Evolutionary conservation across 768 basidiomycete genomes (phyloP).

Genomic region (Pholiota microspora): DNA sequence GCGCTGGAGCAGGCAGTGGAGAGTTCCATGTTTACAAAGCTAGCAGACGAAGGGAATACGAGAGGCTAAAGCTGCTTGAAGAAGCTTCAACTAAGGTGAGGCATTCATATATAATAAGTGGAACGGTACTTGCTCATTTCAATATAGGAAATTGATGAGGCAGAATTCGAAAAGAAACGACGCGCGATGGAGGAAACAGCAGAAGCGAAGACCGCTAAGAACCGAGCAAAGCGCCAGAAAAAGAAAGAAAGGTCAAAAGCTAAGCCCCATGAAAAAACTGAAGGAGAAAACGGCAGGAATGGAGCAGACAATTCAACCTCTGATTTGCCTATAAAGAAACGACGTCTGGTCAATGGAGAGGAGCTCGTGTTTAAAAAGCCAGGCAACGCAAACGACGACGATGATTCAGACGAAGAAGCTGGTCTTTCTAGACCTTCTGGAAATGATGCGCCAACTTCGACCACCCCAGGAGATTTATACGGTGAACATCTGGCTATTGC

Average conservation of each 20-base stretch:
- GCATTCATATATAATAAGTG: too few species aligned
- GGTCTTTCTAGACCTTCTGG: not conserved
- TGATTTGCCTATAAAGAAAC: constrained; percentile 66
- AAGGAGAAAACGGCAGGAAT: constrained; percentile 22
- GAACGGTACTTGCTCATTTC: not conserved
- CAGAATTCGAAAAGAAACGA: constrained; percentile 75
- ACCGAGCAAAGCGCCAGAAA: constrained; percentile 90
- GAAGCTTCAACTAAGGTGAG: constrained; percentile 76
- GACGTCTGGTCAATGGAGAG: constrained; percentile 76
- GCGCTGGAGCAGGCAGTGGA: constrained; percentile 95
- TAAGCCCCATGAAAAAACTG: constrained; percentile 20
- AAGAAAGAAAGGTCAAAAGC: constrained; percentile 74
- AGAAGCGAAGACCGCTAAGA: constrained; percentile 92
- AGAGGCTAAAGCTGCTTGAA: constrained; percentile 87
- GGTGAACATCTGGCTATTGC: constrained; percentile 12
- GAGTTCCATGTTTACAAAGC: constrained; percentile 99
- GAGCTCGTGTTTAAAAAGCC: constrained; percentile 56
- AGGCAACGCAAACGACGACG: constrained; percentile 37
- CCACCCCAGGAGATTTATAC: not conserved
- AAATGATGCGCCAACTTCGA: not conserved
- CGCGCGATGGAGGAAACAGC: constrained; percentile 67
- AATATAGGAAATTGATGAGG: constrained; percentile 62
- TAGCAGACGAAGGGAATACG: constrained; percentile 89
- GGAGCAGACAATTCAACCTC: constrained; percentile 18
- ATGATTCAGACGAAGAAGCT: constrained; percentile 29